Percentiles rank a stretch among this genome's conserved stretches.
Conservation (phyloP, 2,329 filamentous ascomycete species). For the Colletotrichum lini region DNA sequence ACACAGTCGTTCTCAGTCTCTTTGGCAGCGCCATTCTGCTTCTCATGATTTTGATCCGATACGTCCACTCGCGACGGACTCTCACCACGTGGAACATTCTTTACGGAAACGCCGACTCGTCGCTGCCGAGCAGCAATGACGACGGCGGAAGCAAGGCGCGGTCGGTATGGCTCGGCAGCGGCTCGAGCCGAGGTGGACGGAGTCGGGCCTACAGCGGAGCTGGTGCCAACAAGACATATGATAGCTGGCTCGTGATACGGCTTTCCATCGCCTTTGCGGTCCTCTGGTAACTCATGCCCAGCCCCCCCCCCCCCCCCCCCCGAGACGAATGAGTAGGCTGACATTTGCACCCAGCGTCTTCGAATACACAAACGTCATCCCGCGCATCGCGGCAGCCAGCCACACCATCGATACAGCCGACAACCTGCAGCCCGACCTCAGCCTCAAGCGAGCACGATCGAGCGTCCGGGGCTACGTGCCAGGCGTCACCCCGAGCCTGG, state of each 20-base stretch:
- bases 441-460: conserved; percentile 40
- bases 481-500: conserved; percentile 45
- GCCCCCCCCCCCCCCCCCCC: rapidly evolving
- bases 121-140: not conserved
- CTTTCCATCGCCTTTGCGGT: conserved; percentile 61
- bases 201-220: conserved; percentile 37
- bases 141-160: conserved; percentile 24
- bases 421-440: conserved; percentile 51
- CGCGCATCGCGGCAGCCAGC: conserved; percentile 50
- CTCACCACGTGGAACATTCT: conserved; percentile 50
- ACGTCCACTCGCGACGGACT: conserved; percentile 55
- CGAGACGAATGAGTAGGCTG: not conserved
- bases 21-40: conserved; percentile 53
- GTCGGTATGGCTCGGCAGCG: conserved; percentile 24
- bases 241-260: conserved; percentile 60
- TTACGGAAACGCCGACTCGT: conserved; percentile 47
- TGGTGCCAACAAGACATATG: conserved; percentile 55
- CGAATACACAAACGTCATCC: conserved; percentile 44
- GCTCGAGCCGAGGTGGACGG: conserved; percentile 22
- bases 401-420: conserved; percentile 50
- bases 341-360: conserved; percentile 10
- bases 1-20: conserved; percentile 35
- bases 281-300: conserved; percentile 49
- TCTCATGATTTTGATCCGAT: conserved; percentile 56
- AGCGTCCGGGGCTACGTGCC: conserved; percentile 46